Evolutionary conservation across 495 filamentous ascomycete species (phyloP), one percentile per base, ranked within the genome.

Genomic region (Aspergillus avenaceus): DNA sequence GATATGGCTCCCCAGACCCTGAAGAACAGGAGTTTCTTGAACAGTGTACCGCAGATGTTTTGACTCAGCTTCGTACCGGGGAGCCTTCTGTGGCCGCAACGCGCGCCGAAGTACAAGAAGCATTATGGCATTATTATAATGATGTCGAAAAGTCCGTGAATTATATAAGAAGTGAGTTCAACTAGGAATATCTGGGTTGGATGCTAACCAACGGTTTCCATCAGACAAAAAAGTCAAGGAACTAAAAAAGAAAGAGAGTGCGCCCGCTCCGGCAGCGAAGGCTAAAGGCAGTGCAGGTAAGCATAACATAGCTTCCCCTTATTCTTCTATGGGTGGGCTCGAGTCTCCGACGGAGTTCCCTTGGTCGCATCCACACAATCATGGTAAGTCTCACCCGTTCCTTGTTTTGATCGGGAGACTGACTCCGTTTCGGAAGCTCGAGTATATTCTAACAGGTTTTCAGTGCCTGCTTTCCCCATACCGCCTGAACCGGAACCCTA

Each of bases 41-140:
- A 26, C 63, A 69, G 41, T 73, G 68, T 44, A 75, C 70, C 2
- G 43, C 55, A 0, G 63, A 67, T 18, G 73, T 75, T 19, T 47
- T 66, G n/a, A 60, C 43, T 24, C 63, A 70, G 64, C 61, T 77
- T 43, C 59, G 63, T 28, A 53, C 63, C 34, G 73, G 71, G 50
- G 56, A 67, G 24, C 67, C 71, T 21, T 59, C 69, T 14, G 63
- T 74, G 52, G 70, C 61, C 22, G 68, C 70, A 8, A 66, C 70
- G 23, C 67, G 69, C 29, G 55, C 80, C 26, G 85, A 95, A 50
- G 91, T 96, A 34, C 79, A 95, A 63, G 95, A 97, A 45, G 79
- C 90, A 0, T 65, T 98, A 25, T 98, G 90, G 89, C 82, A 97
- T 65, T 97, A 96, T 65, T 98, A 91, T 66, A 97, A 88, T 61